Percentiles rank a stretch among this genome's conserved stretches.
Evolutionary conservation across 1,284 basidiomycete species (phyloP).

Genomic region (Peniophora sp.): DNA sequence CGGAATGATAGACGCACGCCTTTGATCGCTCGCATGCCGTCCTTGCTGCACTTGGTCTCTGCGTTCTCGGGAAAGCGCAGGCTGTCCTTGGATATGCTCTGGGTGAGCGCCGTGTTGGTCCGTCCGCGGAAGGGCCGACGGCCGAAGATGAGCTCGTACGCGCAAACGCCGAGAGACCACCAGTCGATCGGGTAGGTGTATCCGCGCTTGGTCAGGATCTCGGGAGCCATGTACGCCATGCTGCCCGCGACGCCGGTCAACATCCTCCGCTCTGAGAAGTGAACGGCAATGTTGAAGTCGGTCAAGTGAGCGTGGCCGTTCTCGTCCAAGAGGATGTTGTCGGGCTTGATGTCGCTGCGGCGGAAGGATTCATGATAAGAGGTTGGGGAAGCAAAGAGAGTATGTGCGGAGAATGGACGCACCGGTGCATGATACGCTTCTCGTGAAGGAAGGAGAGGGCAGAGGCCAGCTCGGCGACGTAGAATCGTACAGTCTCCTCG

Average conservation of each 20-base stretch:
- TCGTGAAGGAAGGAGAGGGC: conserved; percentile 90
- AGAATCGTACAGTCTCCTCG: conserved; percentile 86
- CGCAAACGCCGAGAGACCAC: conserved; percentile 93
- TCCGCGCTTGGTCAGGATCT: conserved; percentile 78
- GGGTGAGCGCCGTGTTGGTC: conserved; percentile 84
- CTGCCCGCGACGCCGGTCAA: conserved; percentile 96
- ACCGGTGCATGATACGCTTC: conserved; percentile 93
- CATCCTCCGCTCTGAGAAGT: conserved; percentile 78
- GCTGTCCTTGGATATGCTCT: conserved; percentile 76
- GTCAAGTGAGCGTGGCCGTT: conserved; percentile 94
- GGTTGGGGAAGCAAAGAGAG: conserved; percentile 3
- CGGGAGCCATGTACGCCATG: conserved; percentile 99
- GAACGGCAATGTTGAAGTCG: conserved; percentile 98
- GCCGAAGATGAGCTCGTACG: conserved; percentile 88
- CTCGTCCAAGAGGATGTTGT: conserved; percentile 96
- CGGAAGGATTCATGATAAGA: conserved; percentile 19
- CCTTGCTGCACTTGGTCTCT: conserved; percentile 59
- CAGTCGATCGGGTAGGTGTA: conserved; percentile 92
- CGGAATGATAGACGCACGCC: conserved; percentile 39
- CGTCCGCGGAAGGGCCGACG: conserved; percentile 88
- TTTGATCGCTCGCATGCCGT: conserved; percentile 60
- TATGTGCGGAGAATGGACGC: conserved; percentile 24
- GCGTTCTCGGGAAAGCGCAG: conserved; percentile 75
- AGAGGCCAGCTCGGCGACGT: conserved; percentile 84
- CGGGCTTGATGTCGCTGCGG: conserved; percentile 87